Evolutionary conservation across 768 basidiomycete genomes (phyloP).

Genomic region (Cubamyces lactineus): DNA sequence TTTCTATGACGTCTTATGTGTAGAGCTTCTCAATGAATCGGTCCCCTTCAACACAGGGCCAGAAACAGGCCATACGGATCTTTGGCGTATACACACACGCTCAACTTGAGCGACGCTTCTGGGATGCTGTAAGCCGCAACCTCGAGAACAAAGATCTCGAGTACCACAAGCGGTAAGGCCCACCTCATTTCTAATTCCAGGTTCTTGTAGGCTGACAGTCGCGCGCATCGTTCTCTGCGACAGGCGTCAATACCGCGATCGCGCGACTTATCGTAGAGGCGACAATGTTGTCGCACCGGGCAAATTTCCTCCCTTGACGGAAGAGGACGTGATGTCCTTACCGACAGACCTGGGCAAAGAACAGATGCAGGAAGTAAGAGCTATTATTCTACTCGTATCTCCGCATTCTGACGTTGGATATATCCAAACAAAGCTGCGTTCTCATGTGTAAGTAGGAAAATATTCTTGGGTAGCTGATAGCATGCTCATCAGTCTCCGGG

Average conservation of each 20-base stretch:
- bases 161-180: constrained; percentile 52
- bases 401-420: background rate
- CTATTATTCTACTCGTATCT: background rate
- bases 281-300: too few relatives aligned
- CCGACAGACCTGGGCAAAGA: constrained; percentile 45
- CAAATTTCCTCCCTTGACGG: too few relatives aligned
- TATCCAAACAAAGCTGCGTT: too few relatives aligned
- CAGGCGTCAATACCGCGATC: too few relatives aligned
- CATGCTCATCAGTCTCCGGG: too few relatives aligned
- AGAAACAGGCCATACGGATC: constrained; percentile 45
- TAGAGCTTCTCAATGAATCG: too few relatives aligned
- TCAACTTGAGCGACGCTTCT: constrained; percentile 47
- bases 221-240: too few relatives aligned
- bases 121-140: constrained; percentile 49
- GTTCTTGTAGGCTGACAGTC: too few relatives aligned
- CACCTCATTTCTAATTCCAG: background rate
- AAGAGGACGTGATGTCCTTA: background rate
- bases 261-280: too few relatives aligned
- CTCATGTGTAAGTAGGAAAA: constrained; percentile 16
- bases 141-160: constrained; percentile 49
- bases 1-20: too few relatives aligned
- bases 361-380: constrained; percentile 49
- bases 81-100: constrained; percentile 56
- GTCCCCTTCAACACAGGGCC: too few relatives aligned
- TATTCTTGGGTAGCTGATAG: background rate